Evolutionary conservation across 2,329 filamentous ascomycete genomes (phyloP), one percentile per base, ranked within the genome.

Genomic region (Aspergillus phoenicis): DNA sequence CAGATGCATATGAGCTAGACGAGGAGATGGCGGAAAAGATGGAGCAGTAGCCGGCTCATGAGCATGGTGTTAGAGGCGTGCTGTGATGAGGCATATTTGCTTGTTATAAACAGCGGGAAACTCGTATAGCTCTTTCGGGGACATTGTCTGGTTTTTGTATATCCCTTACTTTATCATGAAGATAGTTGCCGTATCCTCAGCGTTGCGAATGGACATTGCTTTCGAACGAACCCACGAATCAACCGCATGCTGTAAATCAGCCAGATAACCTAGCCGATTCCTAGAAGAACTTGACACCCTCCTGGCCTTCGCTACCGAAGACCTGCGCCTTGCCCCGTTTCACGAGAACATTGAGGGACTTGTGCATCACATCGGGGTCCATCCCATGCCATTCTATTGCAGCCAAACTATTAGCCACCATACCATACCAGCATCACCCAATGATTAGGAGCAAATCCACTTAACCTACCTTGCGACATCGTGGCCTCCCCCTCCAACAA

Each of bases 261-360:
- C 30, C 38, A 55, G 26, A 39, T 33, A 10, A 41, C 39, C 2
- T 36, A 61, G 10, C 11, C 11, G 10, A 6, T 6, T 10, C 33
- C 88, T 81, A 97, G 75, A 98, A 98, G 81, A 99, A 98, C 81
- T 99, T 99, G 66, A 98, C 92, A 70, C 95, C 95, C 71, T 91
- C 87, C 62, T 91, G 90, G 73, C 94, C 92, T 70, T 94, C 93
- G 57, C 87, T 86, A 36, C 94, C 94, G 79, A 99, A 98, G 26
- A 98, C 87, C 77, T 98, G 94, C 13, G 93, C 94, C 79, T 91
- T 96, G 68, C 93, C 93, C 64, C 89, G 86, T 83, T 96, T 97
- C 38, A 96, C 93, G 52, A 97, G 83, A 53, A 95, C 83, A 62
- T 86, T 85, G 52, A 99, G 82, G 39, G 91, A 89, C 75, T 89